phyloP scores from a whole-genome alignment of 768 basidiomycete genomes.

The Trametes cubensis region DNA sequence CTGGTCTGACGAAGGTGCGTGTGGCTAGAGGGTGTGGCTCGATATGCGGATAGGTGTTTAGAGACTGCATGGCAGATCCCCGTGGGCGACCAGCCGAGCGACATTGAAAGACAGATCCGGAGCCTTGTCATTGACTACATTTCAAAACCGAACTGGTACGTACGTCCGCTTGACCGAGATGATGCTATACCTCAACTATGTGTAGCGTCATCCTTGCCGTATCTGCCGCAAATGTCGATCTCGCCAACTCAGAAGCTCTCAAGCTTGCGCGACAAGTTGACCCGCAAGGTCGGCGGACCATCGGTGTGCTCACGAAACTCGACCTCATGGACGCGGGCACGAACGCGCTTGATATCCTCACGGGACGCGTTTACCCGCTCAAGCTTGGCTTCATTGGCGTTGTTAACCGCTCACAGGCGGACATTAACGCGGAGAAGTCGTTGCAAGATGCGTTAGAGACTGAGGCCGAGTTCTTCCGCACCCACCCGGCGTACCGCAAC shows the following conservation, averaged over 20 bases:
- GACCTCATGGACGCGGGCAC: conserved; percentile 99
- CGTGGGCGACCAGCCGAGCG: conserved; percentile 95
- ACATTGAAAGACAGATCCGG: conserved; percentile 96
- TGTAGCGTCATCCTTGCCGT: conserved; percentile 92
- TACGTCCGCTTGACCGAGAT: neutral
- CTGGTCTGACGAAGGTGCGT: conserved; percentile 91
- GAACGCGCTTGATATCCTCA: conserved; percentile 94
- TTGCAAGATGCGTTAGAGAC: conserved; percentile 83
- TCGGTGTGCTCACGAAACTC: conserved; percentile 95
- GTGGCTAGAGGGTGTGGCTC: neutral
- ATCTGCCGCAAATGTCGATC: conserved; percentile 96
- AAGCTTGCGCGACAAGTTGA: conserved; percentile 96
- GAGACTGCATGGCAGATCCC: conserved; percentile 62
- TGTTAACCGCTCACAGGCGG: conserved; percentile 96
- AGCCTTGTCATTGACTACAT: conserved; percentile 95
- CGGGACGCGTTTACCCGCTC: conserved; percentile 95
- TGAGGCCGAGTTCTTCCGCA: conserved; percentile 90
- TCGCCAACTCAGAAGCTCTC: conserved; percentile 97
- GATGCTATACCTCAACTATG: neutral
- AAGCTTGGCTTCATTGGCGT: conserved; percentile 98
- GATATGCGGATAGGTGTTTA: neutral
- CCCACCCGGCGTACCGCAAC: conserved; percentile 90
- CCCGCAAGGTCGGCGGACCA: conserved; percentile 93
- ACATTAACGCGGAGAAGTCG: conserved; percentile 86
- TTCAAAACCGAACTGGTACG: conserved; percentile 92